Evolutionary conservation across 352 stramenopile species (phyloP).

Genomic region (Phytophthora tentaculata): DNA sequence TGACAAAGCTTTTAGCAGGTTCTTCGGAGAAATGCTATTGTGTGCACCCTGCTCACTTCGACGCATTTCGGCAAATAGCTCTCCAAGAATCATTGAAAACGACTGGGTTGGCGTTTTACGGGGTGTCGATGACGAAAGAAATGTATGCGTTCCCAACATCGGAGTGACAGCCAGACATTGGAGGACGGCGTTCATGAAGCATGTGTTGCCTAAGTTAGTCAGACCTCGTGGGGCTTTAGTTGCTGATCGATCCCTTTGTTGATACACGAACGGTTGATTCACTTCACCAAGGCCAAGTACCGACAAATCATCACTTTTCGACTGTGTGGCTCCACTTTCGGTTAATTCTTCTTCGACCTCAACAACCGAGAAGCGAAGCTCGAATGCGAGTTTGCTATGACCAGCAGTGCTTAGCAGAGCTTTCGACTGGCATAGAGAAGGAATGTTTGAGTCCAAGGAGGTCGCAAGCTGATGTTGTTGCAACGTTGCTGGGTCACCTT

Average conservation of each 20-base stretch:
- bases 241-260: not conserved
- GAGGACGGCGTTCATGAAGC: constrained; percentile 85
- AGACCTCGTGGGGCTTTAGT: constrained; percentile 36
- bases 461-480: constrained; percentile 18
- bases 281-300: not conserved
- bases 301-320: not conserved
- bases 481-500: constrained; percentile 1
- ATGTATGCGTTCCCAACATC: constrained; percentile 92
- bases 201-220: constrained; percentile 78
- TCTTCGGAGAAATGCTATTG: constrained; percentile 40
- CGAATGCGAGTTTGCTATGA: constrained; percentile 11
- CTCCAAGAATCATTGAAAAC: too few relatives aligned
- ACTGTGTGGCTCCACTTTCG: not conserved
- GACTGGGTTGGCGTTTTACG: constrained; percentile 12
- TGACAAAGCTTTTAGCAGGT: constrained; percentile 80
- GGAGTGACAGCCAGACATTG: constrained; percentile 93
- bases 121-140: constrained; percentile 31
- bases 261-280: not conserved
- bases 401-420: not conserved
- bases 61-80: constrained; percentile 51
- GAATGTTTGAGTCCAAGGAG: not conserved
- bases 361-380: constrained; percentile 19
- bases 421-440: constrained; percentile 2
- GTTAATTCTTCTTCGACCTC: too few relatives aligned
- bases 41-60: not conserved